Evolutionary conservation across 176 grass and related monocot genomes (phyloP).

Genomic region (Ensete ventricosum): DNA sequence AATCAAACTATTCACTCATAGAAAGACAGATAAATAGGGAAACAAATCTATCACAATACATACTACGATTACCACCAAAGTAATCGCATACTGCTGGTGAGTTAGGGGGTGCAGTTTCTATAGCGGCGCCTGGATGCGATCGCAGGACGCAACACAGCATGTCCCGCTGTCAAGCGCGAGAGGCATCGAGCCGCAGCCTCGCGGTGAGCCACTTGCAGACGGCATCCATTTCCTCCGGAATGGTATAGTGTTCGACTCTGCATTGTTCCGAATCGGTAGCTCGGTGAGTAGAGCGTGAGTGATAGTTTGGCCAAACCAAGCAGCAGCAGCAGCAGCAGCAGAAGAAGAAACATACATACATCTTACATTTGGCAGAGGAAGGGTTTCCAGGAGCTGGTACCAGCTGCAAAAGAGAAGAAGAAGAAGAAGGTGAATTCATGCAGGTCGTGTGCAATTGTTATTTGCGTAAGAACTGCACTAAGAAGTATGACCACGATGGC

Average conservation of each 20-base stretch:
- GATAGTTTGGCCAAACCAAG: no score
- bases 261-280: conserved; percentile 3
- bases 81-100: no score
- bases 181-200: conserved; percentile 53
- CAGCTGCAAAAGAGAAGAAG: conserved; percentile 41
- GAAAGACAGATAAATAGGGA: no score
- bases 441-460: background rate
- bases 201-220: conserved; percentile 77
- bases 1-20: no score
- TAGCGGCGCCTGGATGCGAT: no score
- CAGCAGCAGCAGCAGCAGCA: no score
- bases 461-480: background rate
- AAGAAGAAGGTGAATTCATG: background rate
- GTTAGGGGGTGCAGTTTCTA: no score
- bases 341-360: no score
- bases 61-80: no score
- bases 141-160: no score
- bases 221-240: conserved; percentile 92
- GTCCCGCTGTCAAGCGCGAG: conserved; percentile 13
- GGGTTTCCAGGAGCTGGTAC: conserved; percentile 75
- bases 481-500: background rate
- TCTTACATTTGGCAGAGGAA: conserved; percentile 90
- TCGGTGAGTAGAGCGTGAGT: background rate
- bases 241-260: conserved; percentile 81
- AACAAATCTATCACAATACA: no score